These are phyloP conservation scores for Ophiostoma montium DNA, from an alignment of 2,329 filamentous ascomycete genomes.

Conservation along the genomic window DNA sequence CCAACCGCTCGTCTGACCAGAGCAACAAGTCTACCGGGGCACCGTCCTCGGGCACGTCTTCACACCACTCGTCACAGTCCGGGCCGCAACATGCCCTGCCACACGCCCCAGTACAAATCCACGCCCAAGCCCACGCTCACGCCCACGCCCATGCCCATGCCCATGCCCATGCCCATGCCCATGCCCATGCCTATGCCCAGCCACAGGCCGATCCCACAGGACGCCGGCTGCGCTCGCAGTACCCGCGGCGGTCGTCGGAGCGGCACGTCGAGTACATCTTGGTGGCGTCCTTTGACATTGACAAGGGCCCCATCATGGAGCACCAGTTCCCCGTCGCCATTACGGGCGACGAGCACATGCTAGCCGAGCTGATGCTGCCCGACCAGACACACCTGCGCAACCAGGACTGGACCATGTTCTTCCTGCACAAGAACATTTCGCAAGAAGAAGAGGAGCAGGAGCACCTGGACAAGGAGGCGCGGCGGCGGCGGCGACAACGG, in stretches of 20 bases:
- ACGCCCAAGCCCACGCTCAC: not conserved
- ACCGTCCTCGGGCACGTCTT: slow-evolving; percentile 35
- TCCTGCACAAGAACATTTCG: slow-evolving; percentile 87
- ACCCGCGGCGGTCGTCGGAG: slow-evolving; percentile 58
- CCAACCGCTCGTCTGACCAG: slow-evolving; percentile 42
- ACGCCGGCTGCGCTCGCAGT: slow-evolving; percentile 56
- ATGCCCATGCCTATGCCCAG: not conserved
- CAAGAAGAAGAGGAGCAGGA: slow-evolving; percentile 70
- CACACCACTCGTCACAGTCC: slow-evolving; percentile 47
- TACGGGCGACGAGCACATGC: slow-evolving; percentile 93
- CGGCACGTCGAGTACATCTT: slow-evolving; percentile 99
- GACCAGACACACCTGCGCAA: slow-evolving; percentile 90
- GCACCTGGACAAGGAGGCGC: slow-evolving; percentile 39
- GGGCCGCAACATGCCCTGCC: slow-evolving; percentile 12
- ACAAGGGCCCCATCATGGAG: slow-evolving; percentile 93
- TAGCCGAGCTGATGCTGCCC: slow-evolving; percentile 95
- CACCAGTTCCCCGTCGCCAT: slow-evolving; percentile 93
- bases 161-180: not conserved
- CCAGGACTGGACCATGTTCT: slow-evolving; percentile 99
- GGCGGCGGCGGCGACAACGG: slow-evolving; percentile 35
- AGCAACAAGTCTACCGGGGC: slow-evolving; percentile 44
- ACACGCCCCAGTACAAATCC: no score
- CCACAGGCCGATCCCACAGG: slow-evolving; percentile 33
- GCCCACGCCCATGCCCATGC: not conserved
- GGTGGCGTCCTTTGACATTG: slow-evolving; percentile 94